Evolutionary conservation across 176 grass and related monocot genomes (phyloP).

Genomic region (Canna indica): DNA sequence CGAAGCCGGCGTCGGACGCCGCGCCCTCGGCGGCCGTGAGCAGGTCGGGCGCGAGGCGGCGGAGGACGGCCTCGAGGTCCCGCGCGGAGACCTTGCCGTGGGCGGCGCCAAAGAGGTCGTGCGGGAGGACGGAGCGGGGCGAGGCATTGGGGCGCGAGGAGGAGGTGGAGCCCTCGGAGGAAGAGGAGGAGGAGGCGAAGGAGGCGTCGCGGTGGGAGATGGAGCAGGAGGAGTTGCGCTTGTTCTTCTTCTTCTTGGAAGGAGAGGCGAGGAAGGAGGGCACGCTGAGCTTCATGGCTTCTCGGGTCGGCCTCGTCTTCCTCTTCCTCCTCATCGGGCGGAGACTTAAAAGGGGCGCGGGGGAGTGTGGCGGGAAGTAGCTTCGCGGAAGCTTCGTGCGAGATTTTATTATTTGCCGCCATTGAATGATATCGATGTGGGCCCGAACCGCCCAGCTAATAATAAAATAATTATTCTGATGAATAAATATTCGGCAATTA

Average conservation of each 20-base stretch:
- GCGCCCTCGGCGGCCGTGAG: conserved; percentile 28
- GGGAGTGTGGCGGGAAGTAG: not conserved
- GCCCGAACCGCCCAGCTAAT: no score
- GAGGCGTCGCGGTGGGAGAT: not conserved
- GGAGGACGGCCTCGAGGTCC: conserved; percentile 1
- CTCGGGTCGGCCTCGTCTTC: not conserved
- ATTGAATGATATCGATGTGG: not conserved
- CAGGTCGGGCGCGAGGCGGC: not conserved
- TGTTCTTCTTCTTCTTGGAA: not conserved
- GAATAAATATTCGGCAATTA: no score
- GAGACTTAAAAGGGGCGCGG: not conserved
- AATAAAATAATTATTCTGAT: no score
- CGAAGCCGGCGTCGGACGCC: conserved; percentile 13
- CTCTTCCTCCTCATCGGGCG: not conserved
- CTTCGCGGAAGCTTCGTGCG: not conserved
- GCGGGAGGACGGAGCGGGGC: not conserved
- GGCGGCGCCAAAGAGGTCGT: not conserved
- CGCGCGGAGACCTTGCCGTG: not conserved
- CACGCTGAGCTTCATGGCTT: conserved; percentile 1
- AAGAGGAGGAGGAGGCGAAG: not conserved
- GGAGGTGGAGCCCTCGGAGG: not conserved
- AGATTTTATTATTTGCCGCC: not conserved
- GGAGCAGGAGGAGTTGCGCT: not conserved
- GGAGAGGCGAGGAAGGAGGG: not conserved
- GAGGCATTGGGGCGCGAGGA: not conserved